Conservation (phyloP, 768 basidiomycete species). For the Leccinum disarticulatum region DNA sequence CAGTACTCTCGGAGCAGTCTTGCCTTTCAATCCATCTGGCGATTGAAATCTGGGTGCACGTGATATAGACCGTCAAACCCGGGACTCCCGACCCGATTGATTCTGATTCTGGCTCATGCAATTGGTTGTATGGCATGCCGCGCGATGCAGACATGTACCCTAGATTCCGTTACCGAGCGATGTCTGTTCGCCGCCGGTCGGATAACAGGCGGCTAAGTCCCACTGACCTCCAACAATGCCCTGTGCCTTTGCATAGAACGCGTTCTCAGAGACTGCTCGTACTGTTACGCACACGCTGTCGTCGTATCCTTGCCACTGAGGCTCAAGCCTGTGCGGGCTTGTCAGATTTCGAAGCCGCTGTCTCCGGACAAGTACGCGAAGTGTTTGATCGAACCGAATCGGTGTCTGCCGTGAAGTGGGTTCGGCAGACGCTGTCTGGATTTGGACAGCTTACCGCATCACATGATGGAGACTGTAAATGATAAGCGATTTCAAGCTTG, state of each 20-base stretch:
- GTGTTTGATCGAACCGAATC: conserved; percentile 20
- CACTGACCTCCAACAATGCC: neutral
- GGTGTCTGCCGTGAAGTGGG: conserved; percentile 9
- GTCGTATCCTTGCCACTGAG: neutral
- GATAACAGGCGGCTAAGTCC: neutral
- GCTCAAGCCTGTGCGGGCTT: neutral
- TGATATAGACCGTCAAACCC: neutral
- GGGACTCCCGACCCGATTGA: neutral
- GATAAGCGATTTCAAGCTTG: conserved; percentile 18
- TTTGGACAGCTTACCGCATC: conserved; percentile 10
- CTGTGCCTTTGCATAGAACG: neutral
- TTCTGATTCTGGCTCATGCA: neutral
- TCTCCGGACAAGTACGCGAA: conserved; percentile 11
- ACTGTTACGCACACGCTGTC: neutral
- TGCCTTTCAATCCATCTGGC: neutral
- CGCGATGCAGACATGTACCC: neutral
- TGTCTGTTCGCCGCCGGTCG: neutral
- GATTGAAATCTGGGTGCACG: neutral
- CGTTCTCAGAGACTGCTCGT: neutral
- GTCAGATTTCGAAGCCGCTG: neutral
- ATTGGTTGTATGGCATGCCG: neutral
- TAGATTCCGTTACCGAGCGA: neutral
- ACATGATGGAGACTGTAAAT: conserved; percentile 10
- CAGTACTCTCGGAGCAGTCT: neutral
- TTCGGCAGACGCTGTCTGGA: neutral